phyloP scores from a whole-genome alignment of 176 grass and related monocot species.

The Ampelocalamus luodianensis region DNA sequence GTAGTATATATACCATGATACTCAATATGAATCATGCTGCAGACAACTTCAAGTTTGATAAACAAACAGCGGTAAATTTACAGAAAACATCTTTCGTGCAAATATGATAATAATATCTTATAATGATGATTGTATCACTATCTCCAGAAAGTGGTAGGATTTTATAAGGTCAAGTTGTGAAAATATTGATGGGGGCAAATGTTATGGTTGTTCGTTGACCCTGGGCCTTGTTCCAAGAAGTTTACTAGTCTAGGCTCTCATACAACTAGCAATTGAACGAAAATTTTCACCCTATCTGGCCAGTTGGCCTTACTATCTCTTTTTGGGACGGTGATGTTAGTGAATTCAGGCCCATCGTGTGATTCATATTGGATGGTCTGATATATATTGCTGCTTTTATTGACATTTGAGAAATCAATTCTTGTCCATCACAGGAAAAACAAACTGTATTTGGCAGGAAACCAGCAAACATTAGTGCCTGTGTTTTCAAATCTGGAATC shows the following conservation, averaged over 20 bases:
- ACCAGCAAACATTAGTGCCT: background rate
- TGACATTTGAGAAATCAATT: background rate
- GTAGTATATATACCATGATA: slow-evolving; percentile 1
- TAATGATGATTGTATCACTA: background rate
- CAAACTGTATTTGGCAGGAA: background rate
- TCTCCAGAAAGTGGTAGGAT: slow-evolving; percentile 26
- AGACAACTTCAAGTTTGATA: background rate
- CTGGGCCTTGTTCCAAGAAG: background rate
- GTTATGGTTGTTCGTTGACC: background rate
- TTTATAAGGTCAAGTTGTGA: slow-evolving; percentile 2
- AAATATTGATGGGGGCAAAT: slow-evolving; percentile 12
- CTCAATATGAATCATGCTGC: background rate
- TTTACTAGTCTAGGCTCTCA: background rate
- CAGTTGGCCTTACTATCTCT: background rate
- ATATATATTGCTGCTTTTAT: slow-evolving; percentile 5
- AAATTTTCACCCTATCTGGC: background rate
- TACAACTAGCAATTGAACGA: background rate
- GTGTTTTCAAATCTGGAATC: background rate
- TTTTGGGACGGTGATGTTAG: background rate
- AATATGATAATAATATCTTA: background rate
- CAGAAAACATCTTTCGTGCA: background rate
- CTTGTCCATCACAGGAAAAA: background rate
- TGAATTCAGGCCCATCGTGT: background rate
- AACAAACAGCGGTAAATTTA: background rate
- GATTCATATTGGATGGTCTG: slow-evolving; percentile 17